These are phyloP conservation scores for Smithsoniella earleae DNA, from an alignment of 163 green algal genomes.

Conservation along the genomic window DNA sequence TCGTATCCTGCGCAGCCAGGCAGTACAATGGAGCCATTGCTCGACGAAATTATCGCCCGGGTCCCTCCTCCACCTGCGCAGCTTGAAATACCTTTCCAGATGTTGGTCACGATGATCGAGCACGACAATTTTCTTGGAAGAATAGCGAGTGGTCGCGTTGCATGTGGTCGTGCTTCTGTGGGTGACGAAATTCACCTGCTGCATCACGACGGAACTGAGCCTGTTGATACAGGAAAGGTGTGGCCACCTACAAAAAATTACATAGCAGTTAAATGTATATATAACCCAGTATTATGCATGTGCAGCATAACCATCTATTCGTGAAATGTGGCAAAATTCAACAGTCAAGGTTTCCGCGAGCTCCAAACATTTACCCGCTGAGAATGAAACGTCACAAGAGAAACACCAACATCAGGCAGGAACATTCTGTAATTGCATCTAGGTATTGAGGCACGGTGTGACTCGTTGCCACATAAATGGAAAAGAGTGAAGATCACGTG, in stretches of 20 bases:
- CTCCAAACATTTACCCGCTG: too few relatives aligned
- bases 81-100: constrained; percentile 43
- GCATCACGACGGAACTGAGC: background rate
- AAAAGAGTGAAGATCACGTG: too few relatives aligned
- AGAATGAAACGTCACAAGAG: too few relatives aligned
- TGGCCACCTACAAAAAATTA: background rate
- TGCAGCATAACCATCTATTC: too few relatives aligned
- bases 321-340: too few relatives aligned
- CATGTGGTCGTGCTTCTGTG: background rate
- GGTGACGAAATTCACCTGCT: background rate
- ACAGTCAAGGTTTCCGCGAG: too few relatives aligned
- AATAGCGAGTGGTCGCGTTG: constrained; percentile 42
- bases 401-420: too few relatives aligned
- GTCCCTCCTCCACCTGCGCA: constrained; percentile 47
- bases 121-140: constrained; percentile 57
- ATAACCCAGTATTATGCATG: too few relatives aligned
- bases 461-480: too few relatives aligned
- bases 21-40: constrained; percentile 53
- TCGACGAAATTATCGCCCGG: constrained; percentile 55
- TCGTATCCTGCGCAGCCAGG: constrained; percentile 15
- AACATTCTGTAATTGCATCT: too few relatives aligned
- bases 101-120: constrained; percentile 70
- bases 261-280: too few relatives aligned
- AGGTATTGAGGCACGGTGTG: too few relatives aligned
- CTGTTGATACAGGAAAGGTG: background rate